Base-by-base conservation (phyloP, 2,329 filamentous ascomycete genomes). In the Alternaria brassicae region DNA sequence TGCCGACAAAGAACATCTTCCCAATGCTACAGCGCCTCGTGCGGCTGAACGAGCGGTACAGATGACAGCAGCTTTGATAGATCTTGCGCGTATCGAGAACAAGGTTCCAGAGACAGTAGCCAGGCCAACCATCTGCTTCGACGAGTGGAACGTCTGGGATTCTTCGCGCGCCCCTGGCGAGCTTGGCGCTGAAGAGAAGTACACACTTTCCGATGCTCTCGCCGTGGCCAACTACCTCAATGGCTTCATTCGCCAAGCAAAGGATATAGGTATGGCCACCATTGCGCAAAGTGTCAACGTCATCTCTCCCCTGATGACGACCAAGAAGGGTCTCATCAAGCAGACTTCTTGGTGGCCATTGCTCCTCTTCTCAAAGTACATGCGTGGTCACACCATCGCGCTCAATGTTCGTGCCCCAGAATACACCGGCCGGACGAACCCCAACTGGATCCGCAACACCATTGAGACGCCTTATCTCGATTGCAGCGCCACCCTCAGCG, bases 111-210 rank as follows among this genome's bases (percentile, higher is more conserved):
- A 83, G 0, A 80, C 81, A 0, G 85, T 88, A n/a, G 84, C 85
- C 4, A 81, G 84, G 3, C 89, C 87, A 45, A 89, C 84, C 51
- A 91, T 93, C 73, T 93, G 90, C 81, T 93, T 93, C 72, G 91
- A 93, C 73, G 90, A 93, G 77, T 93, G 91, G 91, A 93, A 93
- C 74, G 90, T 93, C 8, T 93, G 90, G 90, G 89, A 92, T 68
- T 89, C 89, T 0, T 81, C 83, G 53, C 85, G 90, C 8, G 90
- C 90, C 0, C 89, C 89, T 0, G 91, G 91, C 15, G 87, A 90
- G 68, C 76, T 85, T 60, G 91, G 91, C 15, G 91, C 88, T 6
- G 90, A 93, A 77, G 90, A 93, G 73, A 76, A 73, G 44, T 79
- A 93, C 79, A 92, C 88, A 0, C 83, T 93, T 7, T 91, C 88